Evolutionary conservation across 768 basidiomycete species (phyloP), one percentile per base, ranked within the genome.

Genomic region (Mycena filopes): DNA sequence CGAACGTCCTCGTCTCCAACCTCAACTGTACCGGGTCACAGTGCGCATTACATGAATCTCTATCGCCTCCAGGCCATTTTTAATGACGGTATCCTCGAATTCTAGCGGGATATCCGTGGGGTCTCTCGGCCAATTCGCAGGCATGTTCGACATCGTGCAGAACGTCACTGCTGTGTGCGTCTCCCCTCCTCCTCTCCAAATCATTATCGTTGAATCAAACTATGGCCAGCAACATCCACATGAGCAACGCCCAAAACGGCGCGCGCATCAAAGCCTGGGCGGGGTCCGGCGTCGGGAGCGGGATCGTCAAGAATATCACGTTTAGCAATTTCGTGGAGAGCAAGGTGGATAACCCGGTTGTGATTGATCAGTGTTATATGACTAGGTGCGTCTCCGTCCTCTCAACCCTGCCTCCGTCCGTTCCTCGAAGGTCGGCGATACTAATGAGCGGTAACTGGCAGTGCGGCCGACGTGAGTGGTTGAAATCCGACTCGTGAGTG

Each of bases 251-350:
- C 12, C 79, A 87, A 70, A 90, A 90, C 67, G 89, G 89, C 1
- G 88, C 88, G 1, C 81, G 89, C 36, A 90, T 90, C 75, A 91
- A 91, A 73, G 85, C 87, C 1, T 91, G 84, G 79, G 88, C 87
- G 7, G 89, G 88, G 6, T 78, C 81, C 18, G 82, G 83, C 55
- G 86, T 88, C 29, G 87, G 89, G 5, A 81, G 83, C 40, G 87
- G 87, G 10, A 82, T 86, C 46, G 86, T 87, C 46, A 81, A 83
- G 72, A 87, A 88, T 66, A 75, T 88, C 71, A 86, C 84, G 1
- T 88, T 86, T 73, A 68, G 73, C n/a, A 77, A 80, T 65, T 87
- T 87, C 73, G 63, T 80, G 21, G 85, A 85, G 63, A 80, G 76
- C 54, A 83, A 86, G 41, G 86, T 87, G 43, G 86, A 88, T 63